phyloP scores from a whole-genome alignment of 768 basidiomycete species.

The Trametes cingulata region DNA sequence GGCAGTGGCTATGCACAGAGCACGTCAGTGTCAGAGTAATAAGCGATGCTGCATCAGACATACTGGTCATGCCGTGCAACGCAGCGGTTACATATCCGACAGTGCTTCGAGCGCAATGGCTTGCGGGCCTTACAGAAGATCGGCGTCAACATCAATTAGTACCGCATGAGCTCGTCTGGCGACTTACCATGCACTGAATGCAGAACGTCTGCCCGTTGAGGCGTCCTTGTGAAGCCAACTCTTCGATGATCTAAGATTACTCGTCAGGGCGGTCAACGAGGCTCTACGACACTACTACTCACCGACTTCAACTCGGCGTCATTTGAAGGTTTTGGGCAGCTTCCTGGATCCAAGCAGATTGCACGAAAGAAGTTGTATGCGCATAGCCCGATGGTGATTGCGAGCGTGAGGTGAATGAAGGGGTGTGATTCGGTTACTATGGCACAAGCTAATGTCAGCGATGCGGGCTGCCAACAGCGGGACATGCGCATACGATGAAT shows the following conservation, averaged over 20 bases:
- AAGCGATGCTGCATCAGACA: slow-evolving; percentile 32
- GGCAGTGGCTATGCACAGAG: slow-evolving; percentile 74
- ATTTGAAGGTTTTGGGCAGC: slow-evolving; percentile 75
- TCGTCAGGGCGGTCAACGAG: background rate
- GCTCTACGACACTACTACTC: background rate
- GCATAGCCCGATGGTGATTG: slow-evolving; percentile 68
- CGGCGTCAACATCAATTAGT: background rate
- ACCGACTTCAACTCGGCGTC: slow-evolving; percentile 90
- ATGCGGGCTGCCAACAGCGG: background rate
- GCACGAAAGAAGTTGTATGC: slow-evolving; percentile 90
- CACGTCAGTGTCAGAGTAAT: slow-evolving; percentile 1
- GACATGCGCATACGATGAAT: slow-evolving; percentile 55
- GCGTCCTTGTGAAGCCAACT: slow-evolving; percentile 81
- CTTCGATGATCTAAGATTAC: slow-evolving; percentile 76
- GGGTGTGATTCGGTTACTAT: slow-evolving; percentile 78
- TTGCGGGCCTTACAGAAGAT: slow-evolving; percentile 63
- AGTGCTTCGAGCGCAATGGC: slow-evolving; percentile 93
- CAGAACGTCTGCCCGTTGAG: slow-evolving; percentile 97
- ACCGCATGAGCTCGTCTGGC: too few species aligned
- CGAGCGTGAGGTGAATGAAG: slow-evolving; percentile 76
- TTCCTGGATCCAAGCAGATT: slow-evolving; percentile 86
- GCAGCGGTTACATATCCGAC: slow-evolving; percentile 88
- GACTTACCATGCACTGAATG: slow-evolving; percentile 85
- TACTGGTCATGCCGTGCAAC: slow-evolving; percentile 92
- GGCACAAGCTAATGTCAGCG: background rate